These are phyloP conservation scores for Mucor saturninus DNA, from an alignment of 371 early-diverging fungal species.

Conservation along the genomic window DNA sequence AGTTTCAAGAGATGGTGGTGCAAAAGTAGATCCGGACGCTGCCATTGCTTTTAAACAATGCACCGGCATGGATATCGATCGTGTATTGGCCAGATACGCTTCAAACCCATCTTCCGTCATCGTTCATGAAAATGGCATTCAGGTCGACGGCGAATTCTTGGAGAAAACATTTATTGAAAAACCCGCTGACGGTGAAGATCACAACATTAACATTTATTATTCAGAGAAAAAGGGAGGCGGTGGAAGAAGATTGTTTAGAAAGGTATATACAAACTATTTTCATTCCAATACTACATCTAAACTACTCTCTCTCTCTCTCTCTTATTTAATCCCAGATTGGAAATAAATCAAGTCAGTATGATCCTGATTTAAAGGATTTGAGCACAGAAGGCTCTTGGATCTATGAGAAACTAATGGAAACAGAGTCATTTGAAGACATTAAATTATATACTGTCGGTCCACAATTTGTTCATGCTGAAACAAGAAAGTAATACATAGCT, in stretches of 20 bases:
- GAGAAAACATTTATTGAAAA: slow-evolving; percentile 98
- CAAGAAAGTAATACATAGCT: slow-evolving; percentile 78
- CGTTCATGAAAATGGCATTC: slow-evolving; percentile 70
- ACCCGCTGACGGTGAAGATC: slow-evolving; percentile 96
- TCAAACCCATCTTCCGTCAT: slow-evolving; percentile 28
- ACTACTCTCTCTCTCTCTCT: too few species aligned
- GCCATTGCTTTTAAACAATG: slow-evolving; percentile 44
- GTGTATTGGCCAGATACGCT: slow-evolving; percentile 38
- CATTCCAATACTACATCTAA: too few species aligned
- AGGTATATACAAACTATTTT: slow-evolving; percentile 72
- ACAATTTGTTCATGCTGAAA: slow-evolving; percentile 94
- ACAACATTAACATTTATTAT: slow-evolving; percentile 97
- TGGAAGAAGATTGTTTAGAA: slow-evolving; percentile 93
- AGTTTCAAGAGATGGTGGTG: slow-evolving; percentile 77
- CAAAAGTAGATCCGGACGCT: slow-evolving; percentile 51
- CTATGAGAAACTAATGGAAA: slow-evolving; percentile 95
- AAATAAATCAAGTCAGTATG: slow-evolving; percentile 95
- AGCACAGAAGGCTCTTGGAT: slow-evolving; percentile 87
- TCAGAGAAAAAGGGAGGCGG: slow-evolving; percentile 86
- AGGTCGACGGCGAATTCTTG: slow-evolving; percentile 69
- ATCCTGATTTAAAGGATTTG: slow-evolving; percentile 68
- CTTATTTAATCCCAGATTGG: slow-evolving; percentile 61
- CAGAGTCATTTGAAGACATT: slow-evolving; percentile 95
- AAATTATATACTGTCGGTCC: slow-evolving; percentile 97
- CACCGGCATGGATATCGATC: slow-evolving; percentile 62